Conservation (phyloP, 441 rosid species). For the Macaranga tanarius region DNA sequence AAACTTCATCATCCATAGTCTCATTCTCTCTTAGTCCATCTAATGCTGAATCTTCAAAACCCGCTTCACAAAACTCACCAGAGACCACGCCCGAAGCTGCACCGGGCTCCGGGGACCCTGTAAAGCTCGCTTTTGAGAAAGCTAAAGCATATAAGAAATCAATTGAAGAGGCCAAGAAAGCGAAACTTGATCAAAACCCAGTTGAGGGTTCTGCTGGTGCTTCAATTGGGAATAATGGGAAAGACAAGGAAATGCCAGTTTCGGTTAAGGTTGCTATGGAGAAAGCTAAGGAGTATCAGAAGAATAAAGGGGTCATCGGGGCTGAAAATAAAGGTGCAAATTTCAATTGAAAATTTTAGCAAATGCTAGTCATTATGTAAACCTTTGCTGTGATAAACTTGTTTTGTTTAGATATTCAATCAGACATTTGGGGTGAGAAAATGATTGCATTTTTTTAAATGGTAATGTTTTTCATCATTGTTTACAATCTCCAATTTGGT, state of each 20-base stretch:
- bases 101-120: conserved; percentile 43
- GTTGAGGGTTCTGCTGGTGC: conserved; percentile 19
- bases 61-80: conserved; percentile 28
- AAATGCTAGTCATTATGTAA: not conserved
- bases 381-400: not conserved
- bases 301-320: conserved; percentile 26
- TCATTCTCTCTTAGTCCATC: conserved; percentile 40
- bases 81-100: conserved; percentile 29
- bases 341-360: conserved; percentile 6
- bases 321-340: no score
- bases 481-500: not conserved
- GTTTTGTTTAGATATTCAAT: not conserved
- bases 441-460: not conserved
- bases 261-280: conserved; percentile 43
- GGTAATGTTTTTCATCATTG: not conserved
- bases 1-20: conserved; percentile 33
- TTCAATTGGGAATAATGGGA: conserved; percentile 6
- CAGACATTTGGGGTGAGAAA: not conserved
- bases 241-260: conserved; percentile 29
- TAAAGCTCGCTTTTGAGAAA: conserved; percentile 64
- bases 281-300: conserved; percentile 43
- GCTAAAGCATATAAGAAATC: conserved; percentile 56
- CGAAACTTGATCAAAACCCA: conserved; percentile 20
- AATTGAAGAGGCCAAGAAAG: conserved; percentile 14
- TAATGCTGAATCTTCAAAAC: conserved; percentile 30